Conservation (phyloP, 176 grass and related monocot genomes). For the Areca catechu region DNA sequence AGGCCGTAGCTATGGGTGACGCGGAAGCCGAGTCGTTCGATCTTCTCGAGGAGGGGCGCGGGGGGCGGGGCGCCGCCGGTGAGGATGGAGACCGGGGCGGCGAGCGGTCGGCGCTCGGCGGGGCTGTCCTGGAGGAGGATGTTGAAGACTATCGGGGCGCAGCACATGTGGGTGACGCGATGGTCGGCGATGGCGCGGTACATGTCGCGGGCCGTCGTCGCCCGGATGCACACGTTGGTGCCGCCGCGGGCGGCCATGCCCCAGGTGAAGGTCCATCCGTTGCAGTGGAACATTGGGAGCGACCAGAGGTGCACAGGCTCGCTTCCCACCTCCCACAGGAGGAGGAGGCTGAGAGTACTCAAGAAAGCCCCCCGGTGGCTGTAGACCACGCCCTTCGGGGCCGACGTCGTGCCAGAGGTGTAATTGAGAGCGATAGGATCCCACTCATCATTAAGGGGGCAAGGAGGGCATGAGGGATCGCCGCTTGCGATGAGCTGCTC, state of each 20-base stretch:
- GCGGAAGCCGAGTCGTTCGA: slow-evolving; percentile 35
- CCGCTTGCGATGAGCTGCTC: slow-evolving; percentile 30
- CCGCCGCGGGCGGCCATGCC: slow-evolving; percentile 54
- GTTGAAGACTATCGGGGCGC: slow-evolving; percentile 45
- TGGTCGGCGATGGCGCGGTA: slow-evolving; percentile 32
- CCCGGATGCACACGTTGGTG: slow-evolving; percentile 43
- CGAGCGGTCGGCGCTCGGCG: slow-evolving; percentile 2
- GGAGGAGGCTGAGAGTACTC: slow-evolving; percentile 40
- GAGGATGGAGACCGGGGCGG: slow-evolving; percentile 22
- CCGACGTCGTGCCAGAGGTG: slow-evolving; percentile 63
- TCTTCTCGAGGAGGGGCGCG: slow-evolving; percentile 23
- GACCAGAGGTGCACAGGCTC: slow-evolving; percentile 64
- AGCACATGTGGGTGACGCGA: slow-evolving; percentile 65
- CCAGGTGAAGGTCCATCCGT: slow-evolving; percentile 73
- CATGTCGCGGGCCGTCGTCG: slow-evolving; percentile 27
- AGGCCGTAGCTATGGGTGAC: slow-evolving; percentile 55
- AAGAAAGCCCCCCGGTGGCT: slow-evolving; percentile 63
- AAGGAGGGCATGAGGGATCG: slow-evolving; percentile 24
- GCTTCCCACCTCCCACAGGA: slow-evolving; percentile 46
- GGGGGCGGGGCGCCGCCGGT: slow-evolving; percentile 57
- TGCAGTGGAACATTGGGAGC: slow-evolving; percentile 69
- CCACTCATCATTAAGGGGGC: slow-evolving; percentile 41
- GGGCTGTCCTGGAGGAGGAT: slow-evolving; percentile 26
- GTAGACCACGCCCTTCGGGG: slow-evolving; percentile 62
- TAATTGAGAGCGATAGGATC: slow-evolving; percentile 60